Base-by-base conservation (phyloP, 2,329 filamentous ascomycete genomes). In the Myriosclerotinia scirpicola region DNA sequence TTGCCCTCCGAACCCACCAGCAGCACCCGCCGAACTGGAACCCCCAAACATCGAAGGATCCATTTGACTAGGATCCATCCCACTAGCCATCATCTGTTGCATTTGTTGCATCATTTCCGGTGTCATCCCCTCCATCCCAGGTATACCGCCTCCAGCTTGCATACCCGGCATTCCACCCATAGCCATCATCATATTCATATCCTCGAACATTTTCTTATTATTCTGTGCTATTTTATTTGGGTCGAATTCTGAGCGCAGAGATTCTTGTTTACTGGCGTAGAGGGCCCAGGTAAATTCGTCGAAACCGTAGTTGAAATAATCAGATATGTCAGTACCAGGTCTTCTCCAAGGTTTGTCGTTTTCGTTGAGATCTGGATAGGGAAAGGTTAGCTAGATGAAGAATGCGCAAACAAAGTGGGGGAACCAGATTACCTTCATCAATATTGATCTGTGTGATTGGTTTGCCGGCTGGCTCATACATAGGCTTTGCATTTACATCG, bases 251-350 rank as follows among this genome's bases (percentile, higher is more conserved):
- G 87, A 87, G 22, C 90, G 86, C 74, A 97, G 83, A 34, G 82
- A 83, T 71, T 95, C 88, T 77, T 98, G 95, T 75, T 96, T 96
- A 68, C 92, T 83, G 42, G 93, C 93, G 77, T 99, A 99, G 64
- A 93, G 86, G 7, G 93, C 91, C 95, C 95, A 99, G 0, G 93
- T 97, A 79, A 97, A 98, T 79, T 98, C 94, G 79, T 98, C 94
- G 76, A 98, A 98, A 67, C 94, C 94, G 79, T 98, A 98, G 81
- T 98, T 98, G 85, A 98, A 98, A 80, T 96, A 98, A 77, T 99
- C 95, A 68, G 91, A 95, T 65, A 97, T 87, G 75, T 99, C 95
- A 14, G 94, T 93, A 56, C 95, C 95, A 0, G 95, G 95, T 71
- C 93, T 89, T 54, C 95, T 89, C 95, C 95, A 99, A 22, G 94